Conservation (phyloP, 495 filamentous ascomycete genomes). For the Aspergillus nidulans region DNA sequence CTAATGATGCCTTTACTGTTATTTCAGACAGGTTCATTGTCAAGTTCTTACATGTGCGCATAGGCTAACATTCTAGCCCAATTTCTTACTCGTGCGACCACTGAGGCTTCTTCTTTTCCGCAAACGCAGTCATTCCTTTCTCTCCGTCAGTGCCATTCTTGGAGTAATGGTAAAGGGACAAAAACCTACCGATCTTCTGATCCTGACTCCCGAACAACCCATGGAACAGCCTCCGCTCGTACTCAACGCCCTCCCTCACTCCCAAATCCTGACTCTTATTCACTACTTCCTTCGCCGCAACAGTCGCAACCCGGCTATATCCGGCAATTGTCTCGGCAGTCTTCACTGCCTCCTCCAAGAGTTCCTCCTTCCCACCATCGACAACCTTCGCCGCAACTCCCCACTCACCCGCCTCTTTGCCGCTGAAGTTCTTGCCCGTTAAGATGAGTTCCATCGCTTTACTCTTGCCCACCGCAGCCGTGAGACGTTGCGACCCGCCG, state of each 20-base stretch:
- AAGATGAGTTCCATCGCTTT: constrained; percentile 92
- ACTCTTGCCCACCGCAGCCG: constrained; percentile 79
- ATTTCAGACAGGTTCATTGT: background rate
- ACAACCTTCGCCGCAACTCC: constrained; percentile 82
- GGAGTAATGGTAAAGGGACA: background rate
- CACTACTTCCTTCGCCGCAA: constrained; percentile 95
- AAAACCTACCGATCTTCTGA: constrained; percentile 79
- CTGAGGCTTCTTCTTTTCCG: constrained; percentile 87
- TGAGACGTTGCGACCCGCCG: constrained; percentile 87
- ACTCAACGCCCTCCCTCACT: constrained; percentile 87
- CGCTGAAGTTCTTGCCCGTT: constrained; percentile 77
- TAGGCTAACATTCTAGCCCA: background rate
- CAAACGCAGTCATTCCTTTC: constrained; percentile 88
- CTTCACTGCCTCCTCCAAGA: constrained; percentile 70
- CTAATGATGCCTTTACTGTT: constrained; percentile 3
- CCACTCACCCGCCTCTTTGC: constrained; percentile 81
- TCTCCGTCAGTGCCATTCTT: constrained; percentile 13
- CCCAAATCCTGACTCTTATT: constrained; percentile 92
- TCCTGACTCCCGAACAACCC: constrained; percentile 86
- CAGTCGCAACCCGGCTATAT: constrained; percentile 71
- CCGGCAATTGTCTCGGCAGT: constrained; percentile 87
- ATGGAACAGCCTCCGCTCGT: constrained; percentile 89
- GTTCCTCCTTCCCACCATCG: constrained; percentile 66
- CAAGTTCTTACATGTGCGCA: constrained; percentile 20
- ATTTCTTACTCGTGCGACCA: constrained; percentile 72